phyloP scores from a whole-genome alignment of 2,329 filamentous ascomycete species.

The Zymoseptoria brevis region DNA sequence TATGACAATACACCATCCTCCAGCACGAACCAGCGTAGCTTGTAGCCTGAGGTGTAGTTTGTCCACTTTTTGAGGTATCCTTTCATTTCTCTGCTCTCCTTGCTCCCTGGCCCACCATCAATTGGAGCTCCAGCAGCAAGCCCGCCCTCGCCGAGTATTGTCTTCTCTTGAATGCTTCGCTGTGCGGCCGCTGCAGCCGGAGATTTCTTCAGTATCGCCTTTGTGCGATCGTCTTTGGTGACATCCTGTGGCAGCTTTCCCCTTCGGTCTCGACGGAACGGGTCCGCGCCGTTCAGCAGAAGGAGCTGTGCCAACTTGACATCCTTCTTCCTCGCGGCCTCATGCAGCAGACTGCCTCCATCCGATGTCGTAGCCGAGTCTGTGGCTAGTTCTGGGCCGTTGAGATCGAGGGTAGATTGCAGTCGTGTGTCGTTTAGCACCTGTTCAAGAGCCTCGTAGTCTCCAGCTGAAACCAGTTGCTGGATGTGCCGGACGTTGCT shows the following conservation, averaged over 20 bases:
- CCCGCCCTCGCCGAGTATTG: conserved; percentile 70
- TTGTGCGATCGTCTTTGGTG: conserved; percentile 86
- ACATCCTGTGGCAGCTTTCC: conserved; percentile 94
- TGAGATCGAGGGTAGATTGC: conserved; percentile 83
- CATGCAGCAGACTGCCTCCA: conserved; percentile 88
- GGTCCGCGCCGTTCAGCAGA: conserved; percentile 88
- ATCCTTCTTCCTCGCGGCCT: conserved; percentile 83
- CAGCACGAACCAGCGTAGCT: conserved; percentile 93
- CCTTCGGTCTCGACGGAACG: conserved; percentile 88
- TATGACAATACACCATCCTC: conserved; percentile 97
- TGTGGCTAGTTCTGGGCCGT: conserved; percentile 79
- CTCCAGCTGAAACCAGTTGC: conserved; percentile 59
- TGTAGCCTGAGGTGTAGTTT: conserved; percentile 95
- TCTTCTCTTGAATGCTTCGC: conserved; percentile 92
- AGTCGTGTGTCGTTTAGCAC: conserved; percentile 78
- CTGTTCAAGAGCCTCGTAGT: conserved; percentile 71
- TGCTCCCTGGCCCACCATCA: conserved; percentile 56
- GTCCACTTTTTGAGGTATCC: conserved; percentile 99
- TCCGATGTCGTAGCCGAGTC: conserved; percentile 68
- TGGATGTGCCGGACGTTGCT: conserved; percentile 78
- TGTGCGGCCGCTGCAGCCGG: conserved; percentile 91
- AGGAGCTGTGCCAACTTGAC: conserved; percentile 81
- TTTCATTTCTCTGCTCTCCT: conserved; percentile 93
- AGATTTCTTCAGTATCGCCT: conserved; percentile 83
- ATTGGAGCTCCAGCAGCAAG: conserved; percentile 29